Base-by-base conservation (phyloP, 192 early-diverging fungal genomes). In the Umbelopsis isabellina region DNA sequence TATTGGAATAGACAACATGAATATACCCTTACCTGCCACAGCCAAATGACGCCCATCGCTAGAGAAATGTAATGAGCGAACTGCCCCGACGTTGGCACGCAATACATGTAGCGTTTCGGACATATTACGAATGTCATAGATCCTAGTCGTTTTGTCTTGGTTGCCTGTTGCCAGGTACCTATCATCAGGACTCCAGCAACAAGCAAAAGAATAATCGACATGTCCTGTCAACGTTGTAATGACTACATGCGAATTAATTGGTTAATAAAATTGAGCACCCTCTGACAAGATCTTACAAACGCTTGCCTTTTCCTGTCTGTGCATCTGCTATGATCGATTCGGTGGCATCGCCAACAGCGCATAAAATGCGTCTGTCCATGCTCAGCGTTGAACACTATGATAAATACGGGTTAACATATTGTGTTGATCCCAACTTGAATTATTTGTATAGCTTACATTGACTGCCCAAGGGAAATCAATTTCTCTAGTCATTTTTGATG, bases 151-250 rank as follows among this genome's bases (percentile, higher is more conserved):
- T 49, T 72, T 74, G 48, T 85, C 88, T 78, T 91, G 90, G 65
- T 88, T 91, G 11, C 90, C 90, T 7, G 90, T 91, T 1, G 84
- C 87, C 44, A 91, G 61, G 1, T 75, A 71, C 2, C 76, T 70
- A n/a, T 82, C 85, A 69, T 78, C 78, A 0, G 89, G 87, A 46
- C 79, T 83, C 85, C 85, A 91, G 13, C 80, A 81, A 71, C 90
- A 91, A 10, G 90, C 80, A 76, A 91, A 91, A 3, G 88, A 90
- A 68, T 81, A 90, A 64, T 90, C 90, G 50, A 83, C 73, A 67
- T 91, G 90, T 1, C 90, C 90, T 2, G 73, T 75, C 12, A 91
- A 67, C 11, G 51, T 58, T 16, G 50, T 53, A 10, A 83, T 69
- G 20, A 46, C 80, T 65, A 67, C 48, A 23, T 65, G 49, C 13